Evolutionary conservation across 2,329 filamentous ascomycete species (phyloP), one percentile per base, ranked within the genome.

Genomic region (Colletotrichum filicis): DNA sequence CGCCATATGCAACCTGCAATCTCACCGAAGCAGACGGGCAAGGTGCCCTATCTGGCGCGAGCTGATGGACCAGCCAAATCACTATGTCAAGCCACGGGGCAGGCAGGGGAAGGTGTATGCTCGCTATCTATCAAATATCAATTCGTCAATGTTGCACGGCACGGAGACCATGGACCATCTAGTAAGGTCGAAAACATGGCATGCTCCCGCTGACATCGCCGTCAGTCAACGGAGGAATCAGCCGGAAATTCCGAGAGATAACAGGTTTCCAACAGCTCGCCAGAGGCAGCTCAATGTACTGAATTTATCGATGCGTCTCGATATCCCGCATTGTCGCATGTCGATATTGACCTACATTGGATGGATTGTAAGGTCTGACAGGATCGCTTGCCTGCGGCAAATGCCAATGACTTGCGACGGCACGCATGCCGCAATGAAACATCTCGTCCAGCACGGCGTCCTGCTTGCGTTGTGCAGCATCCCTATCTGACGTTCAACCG

Each of bases 21-120:
- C 56, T 73, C 71, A 73, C 71, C 67, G 59, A 71, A 64, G 57
- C 55, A 58, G 42, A 71, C 19, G 7, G 55, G 56, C 71, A 73
- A 66, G 67, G 71, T 73, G 16, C 24, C 26, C 35, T 35, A 65
- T 71, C 61, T 49, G 55, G 11, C 16, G 35, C 28, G 49, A 35
- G 30, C 60, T 22, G 49, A 71, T 30, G 58, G 35, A 66, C 71
- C 71, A 73, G 56, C 71, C 71, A 73, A 26, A 71, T 73, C 60
- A 42, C 67, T 49, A 35, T 7, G 26, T 30, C 19, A 46, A 61
- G 61, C 71, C 71, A 73, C 71, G 67, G 37, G 71, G 56, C 22
- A 28, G 12, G 49, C 61, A 22, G 67, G 61, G 66, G 19, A 14
- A 61, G 14, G 49, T 35, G n/a, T 52, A 49, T n/a, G 71, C 61